Evolutionary conservation across 495 filamentous ascomycete species (phyloP), one percentile per base, ranked within the genome.

Genomic region (Terfezia claveryi): DNA sequence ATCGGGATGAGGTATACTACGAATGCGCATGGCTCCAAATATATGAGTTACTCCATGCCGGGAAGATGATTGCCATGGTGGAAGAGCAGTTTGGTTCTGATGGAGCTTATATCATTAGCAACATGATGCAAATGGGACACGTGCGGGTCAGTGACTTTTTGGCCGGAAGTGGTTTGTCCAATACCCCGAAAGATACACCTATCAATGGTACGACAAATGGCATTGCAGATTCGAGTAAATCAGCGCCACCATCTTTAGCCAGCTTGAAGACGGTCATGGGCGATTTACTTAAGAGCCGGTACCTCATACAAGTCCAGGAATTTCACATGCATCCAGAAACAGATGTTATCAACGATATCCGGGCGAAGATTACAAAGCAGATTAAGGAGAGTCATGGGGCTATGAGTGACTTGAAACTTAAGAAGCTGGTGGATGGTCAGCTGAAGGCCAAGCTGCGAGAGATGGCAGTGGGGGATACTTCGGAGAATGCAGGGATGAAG

Each of bases 41-140:
- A 51, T 95, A 96, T 65, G 77, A 77, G 57, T 73, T 96, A 38
- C 69, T 84, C 16, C 82, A 89, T 32, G 75, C 77, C 17, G 87
- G 85, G 8, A 88, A 87, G 66, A 83, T 91, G n/a, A 68, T 91
- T 27, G 76, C 84, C 55, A 69, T 85, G 57, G 70, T 86, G 14
- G 78, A 86, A 56, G 74, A 72, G 9, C 74, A 80, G 57, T 78
- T 82, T 55, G 89, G 88, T 11, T 65, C 71, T 8, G 63, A 66
- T 63, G 87, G 85, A 0, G 77, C 80, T 46, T 74, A 75, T 36
- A 68, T 95, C 2, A 73, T 93, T 58, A 74, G 80, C 54, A 80
- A 81, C 51, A 75, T 96, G 10, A 68, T 94, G 36, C 72, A 79
- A 38, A 74, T 83, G 20, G 91, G 91, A 8, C 83, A 93, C 66